Conservation (phyloP, 176 grass and related monocot genomes). For the Lolium rigidum region DNA sequence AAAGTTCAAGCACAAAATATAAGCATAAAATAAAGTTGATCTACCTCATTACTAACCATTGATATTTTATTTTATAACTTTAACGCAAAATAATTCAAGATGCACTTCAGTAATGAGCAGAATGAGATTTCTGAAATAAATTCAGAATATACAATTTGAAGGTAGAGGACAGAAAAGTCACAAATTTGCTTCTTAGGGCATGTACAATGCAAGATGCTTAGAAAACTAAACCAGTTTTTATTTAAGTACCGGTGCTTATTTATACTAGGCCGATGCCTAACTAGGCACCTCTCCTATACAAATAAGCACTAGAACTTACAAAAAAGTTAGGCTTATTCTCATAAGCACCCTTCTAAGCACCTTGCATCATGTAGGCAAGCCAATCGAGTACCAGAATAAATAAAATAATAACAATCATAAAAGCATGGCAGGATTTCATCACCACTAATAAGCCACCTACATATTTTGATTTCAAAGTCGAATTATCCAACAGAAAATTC, state of each 20-base stretch:
- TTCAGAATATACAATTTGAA: slow-evolving; percentile 13
- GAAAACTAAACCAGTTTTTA: no score
- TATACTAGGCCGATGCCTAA: no score
- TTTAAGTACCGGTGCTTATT: no score
- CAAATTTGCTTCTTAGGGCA: neutral
- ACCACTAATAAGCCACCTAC: no score
- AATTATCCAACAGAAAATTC: neutral
- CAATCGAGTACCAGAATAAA: neutral
- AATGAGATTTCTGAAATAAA: neutral
- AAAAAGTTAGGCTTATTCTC: no score
- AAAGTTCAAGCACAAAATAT: neutral
- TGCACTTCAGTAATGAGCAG: neutral
- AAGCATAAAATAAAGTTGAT: neutral
- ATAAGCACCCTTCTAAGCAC: no score
- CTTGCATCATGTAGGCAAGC: neutral
- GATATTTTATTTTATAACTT: neutral
- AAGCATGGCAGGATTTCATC: no score
- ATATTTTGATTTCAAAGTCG: no score
- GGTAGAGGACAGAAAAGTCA: neutral
- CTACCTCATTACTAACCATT: slow-evolving; percentile 13
- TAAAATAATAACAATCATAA: neutral
- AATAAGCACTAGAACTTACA: no score
- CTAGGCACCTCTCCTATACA: no score
- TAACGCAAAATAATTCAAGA: neutral
- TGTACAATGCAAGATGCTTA: no score